phyloP scores from a whole-genome alignment of 2,329 filamentous ascomycete genomes.

The Cladosporium sp. region DNA sequence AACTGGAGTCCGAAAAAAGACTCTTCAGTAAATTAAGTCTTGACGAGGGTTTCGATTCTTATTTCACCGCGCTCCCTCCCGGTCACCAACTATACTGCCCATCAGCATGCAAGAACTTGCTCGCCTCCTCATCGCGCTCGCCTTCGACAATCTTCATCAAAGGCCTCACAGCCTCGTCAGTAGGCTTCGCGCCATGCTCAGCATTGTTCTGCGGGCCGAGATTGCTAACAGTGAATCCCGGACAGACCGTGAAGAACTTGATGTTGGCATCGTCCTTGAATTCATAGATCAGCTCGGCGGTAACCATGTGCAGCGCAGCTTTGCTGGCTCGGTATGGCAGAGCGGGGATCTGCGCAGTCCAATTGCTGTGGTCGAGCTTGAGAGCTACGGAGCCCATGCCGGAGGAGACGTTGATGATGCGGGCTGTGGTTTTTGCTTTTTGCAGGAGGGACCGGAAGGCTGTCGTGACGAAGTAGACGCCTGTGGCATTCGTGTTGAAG shows the following conservation, averaged over 20 bases:
- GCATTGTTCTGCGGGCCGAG: conserved; percentile 22
- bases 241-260: conserved; percentile 42
- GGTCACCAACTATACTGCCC: conserved; percentile 7
- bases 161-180: background rate
- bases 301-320: conserved; percentile 43
- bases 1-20: too few species aligned
- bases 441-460: conserved; percentile 43
- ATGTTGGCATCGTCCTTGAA: conserved; percentile 34
- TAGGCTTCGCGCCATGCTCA: conserved; percentile 8
- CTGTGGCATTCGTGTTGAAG: conserved; percentile 45
- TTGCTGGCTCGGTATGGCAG: conserved; percentile 37
- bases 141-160: conserved; percentile 6
- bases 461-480: conserved; percentile 41
- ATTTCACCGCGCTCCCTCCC: too few species aligned
- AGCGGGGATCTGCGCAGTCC: conserved; percentile 26
- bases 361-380: conserved; percentile 24
- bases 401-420: conserved; percentile 35
- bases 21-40: too few species aligned
- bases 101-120: conserved; percentile 1
- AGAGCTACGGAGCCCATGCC: conserved; percentile 33
- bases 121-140: conserved; percentile 2
- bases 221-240: conserved; percentile 41
- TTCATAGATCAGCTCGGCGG: conserved; percentile 41
- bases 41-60: too few species aligned
- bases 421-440: conserved; percentile 25